phyloP scores from a whole-genome alignment of 768 basidiomycete species.

The Leucosporidium scottii region DNA sequence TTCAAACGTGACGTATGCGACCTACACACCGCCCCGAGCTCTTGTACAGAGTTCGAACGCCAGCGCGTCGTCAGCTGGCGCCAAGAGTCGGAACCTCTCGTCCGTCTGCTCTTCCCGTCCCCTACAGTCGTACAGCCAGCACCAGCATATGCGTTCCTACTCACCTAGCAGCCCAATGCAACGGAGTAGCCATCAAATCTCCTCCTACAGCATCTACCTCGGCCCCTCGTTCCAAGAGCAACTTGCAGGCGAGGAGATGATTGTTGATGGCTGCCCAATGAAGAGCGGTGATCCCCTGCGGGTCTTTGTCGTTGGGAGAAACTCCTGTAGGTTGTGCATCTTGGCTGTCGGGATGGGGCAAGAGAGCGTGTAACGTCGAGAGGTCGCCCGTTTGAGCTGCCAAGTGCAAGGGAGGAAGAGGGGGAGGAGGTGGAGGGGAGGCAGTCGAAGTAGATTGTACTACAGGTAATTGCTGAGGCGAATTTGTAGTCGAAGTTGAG shows the following conservation, averaged over 20 bases:
- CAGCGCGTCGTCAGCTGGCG: neutral
- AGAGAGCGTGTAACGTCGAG: slow-evolving; percentile 54
- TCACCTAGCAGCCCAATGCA: slow-evolving; percentile 88
- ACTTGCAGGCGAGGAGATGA: slow-evolving; percentile 78
- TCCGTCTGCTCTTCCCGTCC: neutral
- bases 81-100: neutral
- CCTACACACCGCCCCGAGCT: too few species aligned
- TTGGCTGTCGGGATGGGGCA: slow-evolving; percentile 64
- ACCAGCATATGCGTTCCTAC: slow-evolving; percentile 3
- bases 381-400: slow-evolving; percentile 85
- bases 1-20: too few species aligned
- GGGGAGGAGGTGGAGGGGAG: neutral
- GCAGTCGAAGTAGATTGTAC: neutral
- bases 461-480: too few species aligned
- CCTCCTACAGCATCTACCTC: slow-evolving; percentile 92
- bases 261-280: slow-evolving; percentile 99
- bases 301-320: slow-evolving; percentile 54
- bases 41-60: neutral
- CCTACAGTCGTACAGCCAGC: neutral
- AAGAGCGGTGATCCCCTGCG: slow-evolving; percentile 85
- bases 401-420: slow-evolving; percentile 19
- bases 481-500: too few species aligned
- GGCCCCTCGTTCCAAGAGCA: slow-evolving; percentile 82
- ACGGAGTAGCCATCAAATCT: slow-evolving; percentile 84
- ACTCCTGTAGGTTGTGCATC: slow-evolving; percentile 41